phyloP scores from a whole-genome alignment of 2,329 filamentous ascomycete species.

The Cadophora malorum region DNA sequence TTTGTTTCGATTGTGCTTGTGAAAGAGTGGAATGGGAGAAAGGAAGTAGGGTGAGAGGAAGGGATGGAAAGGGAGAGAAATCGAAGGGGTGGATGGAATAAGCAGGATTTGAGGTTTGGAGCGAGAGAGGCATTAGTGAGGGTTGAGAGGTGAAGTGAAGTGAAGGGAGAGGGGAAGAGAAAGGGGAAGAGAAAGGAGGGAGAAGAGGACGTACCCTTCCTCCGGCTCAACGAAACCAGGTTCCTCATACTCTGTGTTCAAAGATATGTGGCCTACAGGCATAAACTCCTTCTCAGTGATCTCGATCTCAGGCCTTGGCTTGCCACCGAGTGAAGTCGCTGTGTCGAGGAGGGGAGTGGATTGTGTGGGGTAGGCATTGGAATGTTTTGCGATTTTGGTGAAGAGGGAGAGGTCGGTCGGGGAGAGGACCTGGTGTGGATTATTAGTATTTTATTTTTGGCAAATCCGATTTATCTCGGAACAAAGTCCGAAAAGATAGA shows the following conservation, averaged over 20 bases:
- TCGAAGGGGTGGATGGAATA: too few species aligned
- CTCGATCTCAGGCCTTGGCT: constrained; percentile 22
- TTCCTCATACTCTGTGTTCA: constrained; percentile 29
- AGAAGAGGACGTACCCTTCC: background rate
- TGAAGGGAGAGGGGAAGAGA: background rate
- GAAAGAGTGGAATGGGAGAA: too few species aligned
- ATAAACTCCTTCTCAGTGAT: constrained; percentile 29
- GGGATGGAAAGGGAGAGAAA: background rate
- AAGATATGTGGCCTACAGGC: constrained; percentile 41
- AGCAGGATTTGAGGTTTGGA: too few species aligned
- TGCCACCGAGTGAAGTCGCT: constrained; percentile 26
- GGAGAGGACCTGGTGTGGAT: constrained; percentile 20
- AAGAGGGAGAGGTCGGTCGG: constrained; percentile 13
- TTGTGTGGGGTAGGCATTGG: constrained; percentile 33
- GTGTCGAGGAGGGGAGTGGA: constrained; percentile 32
- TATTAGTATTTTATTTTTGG: background rate
- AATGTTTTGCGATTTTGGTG: constrained; percentile 27
- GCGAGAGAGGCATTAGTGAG: too few species aligned
- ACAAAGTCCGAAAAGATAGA: too few species aligned
- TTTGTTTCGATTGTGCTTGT: too few species aligned
- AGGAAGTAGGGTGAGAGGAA: too few species aligned
- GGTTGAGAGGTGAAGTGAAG: too few species aligned
- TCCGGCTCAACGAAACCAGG: constrained; percentile 17
- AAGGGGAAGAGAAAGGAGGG: background rate
- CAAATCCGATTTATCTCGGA: background rate